Evolutionary conservation across 208 protist genomes (phyloP).

Genomic region (Acanthamoeba sp.): DNA sequence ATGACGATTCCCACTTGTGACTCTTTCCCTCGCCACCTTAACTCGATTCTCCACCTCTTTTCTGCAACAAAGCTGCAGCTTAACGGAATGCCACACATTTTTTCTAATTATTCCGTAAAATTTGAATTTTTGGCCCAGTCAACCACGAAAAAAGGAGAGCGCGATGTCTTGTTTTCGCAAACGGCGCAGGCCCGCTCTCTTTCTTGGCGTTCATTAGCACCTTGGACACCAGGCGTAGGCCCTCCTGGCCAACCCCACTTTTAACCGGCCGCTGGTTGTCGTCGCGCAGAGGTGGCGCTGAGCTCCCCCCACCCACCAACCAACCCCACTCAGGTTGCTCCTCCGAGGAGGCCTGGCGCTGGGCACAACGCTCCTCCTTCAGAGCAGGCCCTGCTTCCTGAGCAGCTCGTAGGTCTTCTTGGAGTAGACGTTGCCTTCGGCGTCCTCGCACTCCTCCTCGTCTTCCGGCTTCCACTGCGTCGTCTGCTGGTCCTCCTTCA

Average conservation of each 20-base stretch:
- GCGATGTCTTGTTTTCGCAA: too few relatives aligned
- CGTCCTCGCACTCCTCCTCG: conserved; percentile 94
- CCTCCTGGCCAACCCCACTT: too few relatives aligned
- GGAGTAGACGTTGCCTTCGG: conserved; percentile 92
- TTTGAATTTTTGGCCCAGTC: background rate
- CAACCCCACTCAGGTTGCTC: too few relatives aligned
- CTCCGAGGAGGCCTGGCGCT: too few relatives aligned
- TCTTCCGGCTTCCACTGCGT: conserved; percentile 84
- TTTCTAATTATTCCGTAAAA: background rate
- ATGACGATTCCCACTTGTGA: background rate
- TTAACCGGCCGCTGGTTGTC: too few relatives aligned
- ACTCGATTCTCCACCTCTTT: background rate
- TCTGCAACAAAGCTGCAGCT: background rate
- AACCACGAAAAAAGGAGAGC: too few relatives aligned
- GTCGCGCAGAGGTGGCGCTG: too few relatives aligned
- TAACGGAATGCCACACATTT: background rate
- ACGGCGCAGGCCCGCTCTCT: too few relatives aligned
- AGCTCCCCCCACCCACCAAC: too few relatives aligned
- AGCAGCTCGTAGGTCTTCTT: conserved; percentile 93
- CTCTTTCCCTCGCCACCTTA: background rate
- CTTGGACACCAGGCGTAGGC: too few relatives aligned
- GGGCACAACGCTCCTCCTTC: too few relatives aligned
- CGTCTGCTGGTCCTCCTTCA: conserved; percentile 79
- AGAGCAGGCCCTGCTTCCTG: conserved; percentile 89
- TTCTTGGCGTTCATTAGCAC: too few relatives aligned